Evolutionary conservation across 129 eudicot genomes (phyloP), one percentile per base, ranked within the genome.

Genomic region (Pseudognaphalium luteoalbum): DNA sequence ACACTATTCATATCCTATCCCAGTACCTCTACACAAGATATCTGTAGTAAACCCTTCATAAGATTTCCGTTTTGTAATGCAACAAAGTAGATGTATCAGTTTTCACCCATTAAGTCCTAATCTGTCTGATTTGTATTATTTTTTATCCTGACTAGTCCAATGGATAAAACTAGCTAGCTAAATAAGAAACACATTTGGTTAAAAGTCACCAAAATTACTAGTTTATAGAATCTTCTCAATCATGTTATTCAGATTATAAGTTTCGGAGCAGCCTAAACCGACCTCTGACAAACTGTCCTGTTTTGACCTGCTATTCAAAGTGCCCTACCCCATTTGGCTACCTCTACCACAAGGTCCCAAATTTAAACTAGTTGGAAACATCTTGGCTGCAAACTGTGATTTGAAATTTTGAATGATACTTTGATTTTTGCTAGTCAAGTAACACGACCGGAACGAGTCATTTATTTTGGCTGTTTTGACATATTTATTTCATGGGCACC

Each of bases 341-440:
- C 28, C 28, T 25, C 28, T 25, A 25, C 28, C 28, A 25, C 28
- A 25, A 25, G 1, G 28, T 25, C 28, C 28, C 28, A 25, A 25
- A 25, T 25, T 25, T 25, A 25, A 25, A 25, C 28, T 25, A 25
- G 28, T 25, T 25, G 28, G 28, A 25, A 8, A n/a, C 44, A 32
- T 33, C 8, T 65, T 51, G 58, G 58, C 58, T 52, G 58, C 58
- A 52, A 52, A 52, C 4, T 52, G 58, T 52, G 70, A 32, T 66
- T 65, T 6, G 14, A 66, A 3, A n/a, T n/a, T n/a, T n/a, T n/a
- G n/a, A n/a, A n/a, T 10, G 50, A 66, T 58, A 22, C 5, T n/a
- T n/a, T 33, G 71, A 66, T 35, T 66, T 35, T 39, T 39, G 71
- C 47, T 34, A 66, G 71, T 34, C 50, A 34, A 7, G 20, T 66